phyloP scores from a whole-genome alignment of 1,284 basidiomycete genomes.

The Ceratorhiza oryzae-sativae region DNA sequence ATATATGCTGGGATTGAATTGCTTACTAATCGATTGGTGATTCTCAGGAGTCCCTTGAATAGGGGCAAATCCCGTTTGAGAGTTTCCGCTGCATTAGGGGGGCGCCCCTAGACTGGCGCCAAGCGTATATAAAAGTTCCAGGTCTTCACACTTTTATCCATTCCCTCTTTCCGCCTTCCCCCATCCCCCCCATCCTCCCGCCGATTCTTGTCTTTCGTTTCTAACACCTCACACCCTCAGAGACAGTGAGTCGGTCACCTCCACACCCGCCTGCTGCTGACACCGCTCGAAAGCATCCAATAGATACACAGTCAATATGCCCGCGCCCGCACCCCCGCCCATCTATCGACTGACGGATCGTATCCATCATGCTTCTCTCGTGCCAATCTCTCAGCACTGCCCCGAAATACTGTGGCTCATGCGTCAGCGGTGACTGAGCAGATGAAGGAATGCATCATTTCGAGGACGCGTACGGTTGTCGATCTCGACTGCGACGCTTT shows the following conservation, averaged over 20 bases:
- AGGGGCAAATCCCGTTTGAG: not conserved
- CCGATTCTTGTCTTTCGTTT: slow-evolving; percentile 25
- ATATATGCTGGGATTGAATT: not conserved
- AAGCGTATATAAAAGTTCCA: slow-evolving; percentile 1
- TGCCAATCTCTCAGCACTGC: slow-evolving; percentile 73
- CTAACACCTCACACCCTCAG: slow-evolving; percentile 31
- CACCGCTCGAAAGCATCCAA: not conserved
- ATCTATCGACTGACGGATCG: slow-evolving; percentile 3
- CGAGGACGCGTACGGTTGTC: slow-evolving; percentile 70
- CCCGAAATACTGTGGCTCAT: slow-evolving; percentile 80
- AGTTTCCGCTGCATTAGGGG: not conserved
- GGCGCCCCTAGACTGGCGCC: not conserved
- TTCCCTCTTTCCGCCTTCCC: slow-evolving; percentile 26
- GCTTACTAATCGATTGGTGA: not conserved
- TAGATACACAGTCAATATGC: slow-evolving; percentile 21
- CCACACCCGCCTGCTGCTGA: not conserved
- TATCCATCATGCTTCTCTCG: slow-evolving; percentile 66
- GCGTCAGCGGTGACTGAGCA: slow-evolving; percentile 75
- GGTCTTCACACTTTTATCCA: not conserved
- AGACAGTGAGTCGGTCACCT: slow-evolving; percentile 23
- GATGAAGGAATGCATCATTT: slow-evolving; percentile 81
- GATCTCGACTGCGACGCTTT: slow-evolving; percentile 57
- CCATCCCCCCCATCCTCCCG: slow-evolving; percentile 20
- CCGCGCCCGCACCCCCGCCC: not conserved
- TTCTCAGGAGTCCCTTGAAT: not conserved